Percentiles rank a stretch among this genome's conserved stretches.
These are phyloP conservation scores for Penicillium aurantiogriseum DNA, from an alignment of 2,329 filamentous ascomycete genomes.

Conservation along the genomic window DNA sequence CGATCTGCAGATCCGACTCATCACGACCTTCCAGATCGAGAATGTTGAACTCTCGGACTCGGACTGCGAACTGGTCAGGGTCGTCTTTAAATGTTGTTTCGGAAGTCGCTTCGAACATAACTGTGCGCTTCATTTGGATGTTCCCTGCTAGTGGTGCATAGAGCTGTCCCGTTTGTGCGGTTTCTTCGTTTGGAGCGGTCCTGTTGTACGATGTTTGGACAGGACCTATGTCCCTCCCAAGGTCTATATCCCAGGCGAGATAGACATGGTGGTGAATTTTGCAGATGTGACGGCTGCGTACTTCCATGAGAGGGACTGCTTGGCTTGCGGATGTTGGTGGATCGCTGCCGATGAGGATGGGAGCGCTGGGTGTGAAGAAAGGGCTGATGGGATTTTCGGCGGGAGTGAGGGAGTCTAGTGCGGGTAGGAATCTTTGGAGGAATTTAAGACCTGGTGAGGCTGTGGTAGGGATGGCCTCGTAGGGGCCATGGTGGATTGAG, in stretches of 20 bases:
- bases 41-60: conserved; percentile 21
- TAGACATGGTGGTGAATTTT: conserved; percentile 19
- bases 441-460: conserved; percentile 22
- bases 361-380: conserved; percentile 20
- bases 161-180: not conserved
- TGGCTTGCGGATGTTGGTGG: conserved; percentile 12
- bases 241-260: conserved; percentile 24
- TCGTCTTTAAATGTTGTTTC: conserved; percentile 21
- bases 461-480: conserved; percentile 15
- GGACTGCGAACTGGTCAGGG: conserved; percentile 21
- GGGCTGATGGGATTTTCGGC: conserved; percentile 1
- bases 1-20: conserved; percentile 12
- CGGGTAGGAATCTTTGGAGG: conserved; percentile 21
- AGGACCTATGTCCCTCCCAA: not conserved
- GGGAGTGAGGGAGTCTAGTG: conserved; percentile 17
- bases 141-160: conserved; percentile 8
- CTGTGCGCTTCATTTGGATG: conserved; percentile 16
- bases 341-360: conserved; percentile 18
- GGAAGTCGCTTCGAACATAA: conserved; percentile 25
- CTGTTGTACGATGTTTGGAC: not conserved
- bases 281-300: conserved; percentile 16
- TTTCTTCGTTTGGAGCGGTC: not conserved
- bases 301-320: conserved; percentile 16
- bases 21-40: conserved; percentile 15
- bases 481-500: conserved; percentile 21